Conservation (phyloP, 2,329 filamentous ascomycete species). For the Periconia macrospinosa region DNA sequence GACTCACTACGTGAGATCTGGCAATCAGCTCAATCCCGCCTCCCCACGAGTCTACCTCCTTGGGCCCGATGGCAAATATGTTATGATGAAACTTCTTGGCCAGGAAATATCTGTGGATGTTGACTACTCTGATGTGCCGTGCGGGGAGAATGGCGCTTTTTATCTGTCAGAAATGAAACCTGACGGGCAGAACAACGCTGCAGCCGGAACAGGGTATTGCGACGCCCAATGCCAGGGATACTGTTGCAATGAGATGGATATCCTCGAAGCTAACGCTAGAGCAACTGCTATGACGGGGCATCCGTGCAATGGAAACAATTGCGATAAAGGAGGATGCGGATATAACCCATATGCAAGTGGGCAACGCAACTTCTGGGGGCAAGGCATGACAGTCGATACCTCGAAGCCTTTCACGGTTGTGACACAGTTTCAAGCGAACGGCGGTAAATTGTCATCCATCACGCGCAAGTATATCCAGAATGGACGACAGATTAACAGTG, state of each 20-base stretch:
- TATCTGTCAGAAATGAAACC: conserved; percentile 12
- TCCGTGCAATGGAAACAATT: conserved; percentile 15
- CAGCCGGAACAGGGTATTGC: conserved; percentile 11
- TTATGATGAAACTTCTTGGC: conserved; percentile 10
- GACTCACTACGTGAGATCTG: conserved; percentile 14
- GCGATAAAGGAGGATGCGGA: conserved; percentile 10
- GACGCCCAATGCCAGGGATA: conserved; percentile 14
- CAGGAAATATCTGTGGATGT: conserved; percentile 14
- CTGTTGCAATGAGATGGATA: conserved; percentile 19
- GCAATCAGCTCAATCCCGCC: conserved; percentile 7
- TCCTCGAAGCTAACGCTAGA: conserved; percentile 19
- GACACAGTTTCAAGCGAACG: conserved; percentile 45
- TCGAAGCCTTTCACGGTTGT: conserved; percentile 45
- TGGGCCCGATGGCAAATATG: conserved; percentile 9
- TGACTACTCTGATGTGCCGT: conserved; percentile 12
- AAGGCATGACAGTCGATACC: conserved; percentile 47
- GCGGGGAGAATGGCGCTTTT: conserved; percentile 13
- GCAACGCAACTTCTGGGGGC: conserved; percentile 61
- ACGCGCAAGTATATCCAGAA: conserved; percentile 13
- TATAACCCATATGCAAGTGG: conserved; percentile 58
- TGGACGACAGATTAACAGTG: conserved; percentile 10
- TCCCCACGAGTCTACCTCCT: conserved; percentile 13
- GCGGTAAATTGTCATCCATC: conserved; percentile 6
- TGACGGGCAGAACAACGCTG: conserved; percentile 8
- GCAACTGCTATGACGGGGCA: conserved; percentile 19